These are phyloP conservation scores for Pseudodiploospora longispora DNA, from an alignment of 2,329 filamentous ascomycete species.

Conservation along the genomic window DNA sequence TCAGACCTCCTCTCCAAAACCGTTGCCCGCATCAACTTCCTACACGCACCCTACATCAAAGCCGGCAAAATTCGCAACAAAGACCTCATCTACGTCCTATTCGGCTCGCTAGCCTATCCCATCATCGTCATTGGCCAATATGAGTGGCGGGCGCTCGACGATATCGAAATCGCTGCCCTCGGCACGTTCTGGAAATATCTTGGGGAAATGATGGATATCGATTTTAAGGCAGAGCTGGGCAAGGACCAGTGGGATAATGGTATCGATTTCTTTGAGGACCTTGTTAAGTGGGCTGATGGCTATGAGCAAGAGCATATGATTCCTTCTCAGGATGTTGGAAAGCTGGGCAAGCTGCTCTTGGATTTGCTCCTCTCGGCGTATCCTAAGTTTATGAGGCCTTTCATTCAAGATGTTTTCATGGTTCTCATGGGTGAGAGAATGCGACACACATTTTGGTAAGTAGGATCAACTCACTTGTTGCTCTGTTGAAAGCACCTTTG, in stretches of 20 bases:
- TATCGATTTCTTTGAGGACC: conserved; percentile 42
- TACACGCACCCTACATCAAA: conserved; percentile 29
- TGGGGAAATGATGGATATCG: conserved; percentile 62
- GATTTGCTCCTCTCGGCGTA: conserved; percentile 51
- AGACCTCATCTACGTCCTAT: conserved; percentile 32
- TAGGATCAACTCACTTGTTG: too few relatives aligned
- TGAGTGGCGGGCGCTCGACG: conserved; percentile 62
- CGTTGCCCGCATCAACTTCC: conserved; percentile 31
- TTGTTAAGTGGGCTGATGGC: conserved; percentile 37
- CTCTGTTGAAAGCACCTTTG: too few relatives aligned
- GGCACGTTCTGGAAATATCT: conserved; percentile 64
- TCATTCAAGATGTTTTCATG: conserved; percentile 43
- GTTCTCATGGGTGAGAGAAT: conserved; percentile 58
- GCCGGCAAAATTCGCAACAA: conserved; percentile 27
- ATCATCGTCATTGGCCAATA: conserved; percentile 53
- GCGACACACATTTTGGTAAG: conserved; percentile 57
- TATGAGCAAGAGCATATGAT: conserved; percentile 57
- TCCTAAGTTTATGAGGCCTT: conserved; percentile 35
- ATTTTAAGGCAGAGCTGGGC: conserved; percentile 33
- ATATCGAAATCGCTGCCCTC: conserved; percentile 60
- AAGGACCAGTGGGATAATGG: conserved; percentile 38
- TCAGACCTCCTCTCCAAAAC: conserved; percentile 24
- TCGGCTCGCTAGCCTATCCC: conserved; percentile 59
- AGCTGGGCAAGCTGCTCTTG: conserved; percentile 51
- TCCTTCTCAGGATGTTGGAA: conserved; percentile 38